These are phyloP conservation scores for Trametes cinnabarina DNA, from an alignment of 768 basidiomycete species.

Conservation along the genomic window DNA sequence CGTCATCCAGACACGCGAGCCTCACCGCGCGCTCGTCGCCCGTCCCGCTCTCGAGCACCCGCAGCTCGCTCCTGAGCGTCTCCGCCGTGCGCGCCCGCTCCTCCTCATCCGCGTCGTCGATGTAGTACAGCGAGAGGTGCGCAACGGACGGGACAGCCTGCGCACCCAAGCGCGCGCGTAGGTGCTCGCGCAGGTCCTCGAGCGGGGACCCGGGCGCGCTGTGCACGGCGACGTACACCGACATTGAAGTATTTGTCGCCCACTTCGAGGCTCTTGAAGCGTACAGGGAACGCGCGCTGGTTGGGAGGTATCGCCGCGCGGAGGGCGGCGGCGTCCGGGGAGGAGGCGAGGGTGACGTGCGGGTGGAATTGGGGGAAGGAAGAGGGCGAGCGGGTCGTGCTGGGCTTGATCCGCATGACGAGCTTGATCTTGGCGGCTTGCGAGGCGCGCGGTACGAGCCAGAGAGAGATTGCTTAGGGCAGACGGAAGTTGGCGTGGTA, in stretches of 20 bases:
- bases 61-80: constrained; percentile 38
- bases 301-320: constrained; percentile 39
- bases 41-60: constrained; percentile 35
- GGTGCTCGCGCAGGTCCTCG: constrained; percentile 43
- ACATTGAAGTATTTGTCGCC: constrained; percentile 69
- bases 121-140: constrained; percentile 74
- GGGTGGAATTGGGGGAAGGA: constrained; percentile 62
- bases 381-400: constrained; percentile 35
- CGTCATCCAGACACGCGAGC: constrained; percentile 9
- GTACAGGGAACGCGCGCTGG: constrained; percentile 37
- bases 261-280: constrained; percentile 54
- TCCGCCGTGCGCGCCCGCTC: constrained; percentile 51
- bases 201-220: constrained; percentile 41
- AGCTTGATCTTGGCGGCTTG: constrained; percentile 44
- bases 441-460: constrained; percentile 61
- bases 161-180: constrained; percentile 40
- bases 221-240: constrained; percentile 57
- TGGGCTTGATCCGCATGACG: constrained; percentile 43
- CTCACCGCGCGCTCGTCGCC: constrained; percentile 8
- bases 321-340: constrained; percentile 39
- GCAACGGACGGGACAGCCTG: constrained; percentile 58
- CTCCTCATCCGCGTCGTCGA: constrained; percentile 60
- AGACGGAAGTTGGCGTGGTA: background rate
- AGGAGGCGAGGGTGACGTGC: constrained; percentile 65
- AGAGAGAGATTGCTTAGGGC: constrained; percentile 56